These are phyloP conservation scores for Pichia sp. DNA, from an alignment of 1,139 yeast genomes.

Conservation along the genomic window DNA sequence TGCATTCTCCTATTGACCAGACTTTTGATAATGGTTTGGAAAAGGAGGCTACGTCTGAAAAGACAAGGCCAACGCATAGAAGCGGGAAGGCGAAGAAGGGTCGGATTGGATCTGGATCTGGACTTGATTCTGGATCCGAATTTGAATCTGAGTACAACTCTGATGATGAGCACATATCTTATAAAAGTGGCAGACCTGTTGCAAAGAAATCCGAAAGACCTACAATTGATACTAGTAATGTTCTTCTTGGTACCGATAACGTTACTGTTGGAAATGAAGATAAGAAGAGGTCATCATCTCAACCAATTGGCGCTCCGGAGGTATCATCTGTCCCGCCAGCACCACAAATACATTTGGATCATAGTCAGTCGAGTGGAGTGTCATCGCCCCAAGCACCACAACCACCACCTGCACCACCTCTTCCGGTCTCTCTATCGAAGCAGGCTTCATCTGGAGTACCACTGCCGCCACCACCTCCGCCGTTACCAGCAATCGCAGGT, in stretches of 20 bases:
- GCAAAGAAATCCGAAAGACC: background rate
- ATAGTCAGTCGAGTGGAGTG: background rate
- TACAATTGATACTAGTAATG: background rate
- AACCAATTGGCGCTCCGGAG: too few species aligned
- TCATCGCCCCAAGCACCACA: background rate
- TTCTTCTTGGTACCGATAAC: slow-evolving; percentile 1
- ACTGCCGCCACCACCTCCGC: slow-evolving; percentile 25
- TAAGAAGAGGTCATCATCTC: background rate
- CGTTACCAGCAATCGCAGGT: slow-evolving; percentile 18
- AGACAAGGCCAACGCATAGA: too few species aligned
- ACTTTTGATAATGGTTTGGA: background rate
- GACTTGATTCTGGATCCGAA: too few species aligned
- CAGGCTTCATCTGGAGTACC: slow-evolving; percentile 19
- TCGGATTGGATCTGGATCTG: too few species aligned
- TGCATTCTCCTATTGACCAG: background rate
- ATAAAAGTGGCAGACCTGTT: background rate
- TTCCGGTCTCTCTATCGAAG: slow-evolving; percentile 17
- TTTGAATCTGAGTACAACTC: too few species aligned
- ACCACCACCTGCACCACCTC: slow-evolving; percentile 5
- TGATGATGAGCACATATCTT: too few species aligned
- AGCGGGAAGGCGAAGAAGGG: too few species aligned
- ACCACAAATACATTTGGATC: slow-evolving; percentile 1
- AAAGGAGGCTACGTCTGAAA: background rate
- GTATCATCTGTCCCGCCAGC: too few species aligned
- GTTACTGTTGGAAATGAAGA: background rate